Percentiles rank a stretch among this genome's conserved stretches.
These are phyloP conservation scores for Xerocomus potaroensis DNA, from an alignment of 768 basidiomycete species.

Conservation along the genomic window DNA sequence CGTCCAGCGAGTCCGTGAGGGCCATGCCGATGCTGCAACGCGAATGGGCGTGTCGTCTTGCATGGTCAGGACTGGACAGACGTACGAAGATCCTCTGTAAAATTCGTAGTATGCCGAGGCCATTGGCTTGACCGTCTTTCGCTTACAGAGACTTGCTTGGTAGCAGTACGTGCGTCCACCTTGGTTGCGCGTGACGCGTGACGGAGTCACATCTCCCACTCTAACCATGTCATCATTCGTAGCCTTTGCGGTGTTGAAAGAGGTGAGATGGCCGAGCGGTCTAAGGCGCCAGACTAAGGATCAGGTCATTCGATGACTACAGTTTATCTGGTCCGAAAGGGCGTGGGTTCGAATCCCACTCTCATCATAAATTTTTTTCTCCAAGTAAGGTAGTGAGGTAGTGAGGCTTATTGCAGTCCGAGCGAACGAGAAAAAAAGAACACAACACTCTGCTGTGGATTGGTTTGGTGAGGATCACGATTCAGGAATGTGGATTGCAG, in stretches of 20 bases:
- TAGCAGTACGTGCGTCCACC: not conserved
- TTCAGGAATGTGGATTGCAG: too few relatives aligned
- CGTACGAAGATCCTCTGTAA: slow-evolving; percentile 88
- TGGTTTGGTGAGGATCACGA: too few relatives aligned
- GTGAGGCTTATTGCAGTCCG: too few relatives aligned
- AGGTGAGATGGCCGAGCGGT: slow-evolving; percentile 55
- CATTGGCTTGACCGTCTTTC: slow-evolving; percentile 45
- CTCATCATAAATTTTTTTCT: slow-evolving; percentile 19
- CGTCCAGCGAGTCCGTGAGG: slow-evolving; percentile 95
- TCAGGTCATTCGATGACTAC: slow-evolving; percentile 27
- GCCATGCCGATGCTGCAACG: slow-evolving; percentile 86
- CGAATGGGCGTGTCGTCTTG: not conserved
- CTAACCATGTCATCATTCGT: too few relatives aligned
- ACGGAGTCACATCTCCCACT: slow-evolving; percentile 1
- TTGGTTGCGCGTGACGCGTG: not conserved
- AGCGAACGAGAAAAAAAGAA: too few relatives aligned
- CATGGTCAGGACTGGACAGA: slow-evolving; percentile 21
- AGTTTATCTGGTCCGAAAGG: slow-evolving; percentile 36
- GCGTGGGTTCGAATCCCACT: slow-evolving; percentile 43
- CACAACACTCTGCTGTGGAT: too few relatives aligned
- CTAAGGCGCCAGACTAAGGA: slow-evolving; percentile 62
- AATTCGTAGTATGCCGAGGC: slow-evolving; percentile 89
- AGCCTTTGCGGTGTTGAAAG: too few relatives aligned
- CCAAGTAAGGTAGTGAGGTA: too few relatives aligned
- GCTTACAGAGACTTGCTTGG: too few relatives aligned